Evolutionary conservation across 2,329 filamentous ascomycete genomes (phyloP), one percentile per base, ranked within the genome.

Genomic region (Scortechinia acanthostroma): DNA sequence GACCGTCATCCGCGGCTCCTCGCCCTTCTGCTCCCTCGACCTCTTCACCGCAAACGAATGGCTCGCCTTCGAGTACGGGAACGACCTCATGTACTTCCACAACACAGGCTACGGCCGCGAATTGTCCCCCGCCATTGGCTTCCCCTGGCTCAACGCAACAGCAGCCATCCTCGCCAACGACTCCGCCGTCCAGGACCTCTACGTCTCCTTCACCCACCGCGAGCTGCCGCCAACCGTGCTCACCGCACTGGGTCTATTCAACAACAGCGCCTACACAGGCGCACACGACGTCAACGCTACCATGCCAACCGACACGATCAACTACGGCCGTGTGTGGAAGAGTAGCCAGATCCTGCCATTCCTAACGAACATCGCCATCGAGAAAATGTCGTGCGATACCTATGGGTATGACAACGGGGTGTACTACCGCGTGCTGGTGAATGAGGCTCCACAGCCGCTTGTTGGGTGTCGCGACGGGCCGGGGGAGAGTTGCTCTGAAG

Each of bases 191-290:
- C 70, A 76, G 52, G 71, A 76, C 51, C 58, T 77, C 20, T 76
- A 73, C 54, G 63, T 76, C 40, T 74, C 70, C 1, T 77, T 77
- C 62, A 73, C 73, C 1, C 71, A 77, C 53, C 67, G 73, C 43
- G 69, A 75, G 54, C 57, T 77, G 2, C 73, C 73, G 3, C 73
- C 73, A 1, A 71, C 69, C 0, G 70, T 78, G 2, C 58, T 76
- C 16, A 72, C 75, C 1, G 69, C 74, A 1, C 55, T 79, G 44
- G 74, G 71, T 3, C 58, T 78, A 4, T 77, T 74, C 61, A 76
- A 77, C 58, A 76, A 75, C 56, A 69, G 65, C 3, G 67, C 62
- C 0, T 68, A 65, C 50, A 64, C 69, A 0, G 69, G 67, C 4
- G 55, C 61, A 2, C 62, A 71, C 51, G 55, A 73, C 46, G 54